Evolutionary conservation across 176 grass and related monocot species (phyloP).

Genomic region (Carex littledalei): DNA sequence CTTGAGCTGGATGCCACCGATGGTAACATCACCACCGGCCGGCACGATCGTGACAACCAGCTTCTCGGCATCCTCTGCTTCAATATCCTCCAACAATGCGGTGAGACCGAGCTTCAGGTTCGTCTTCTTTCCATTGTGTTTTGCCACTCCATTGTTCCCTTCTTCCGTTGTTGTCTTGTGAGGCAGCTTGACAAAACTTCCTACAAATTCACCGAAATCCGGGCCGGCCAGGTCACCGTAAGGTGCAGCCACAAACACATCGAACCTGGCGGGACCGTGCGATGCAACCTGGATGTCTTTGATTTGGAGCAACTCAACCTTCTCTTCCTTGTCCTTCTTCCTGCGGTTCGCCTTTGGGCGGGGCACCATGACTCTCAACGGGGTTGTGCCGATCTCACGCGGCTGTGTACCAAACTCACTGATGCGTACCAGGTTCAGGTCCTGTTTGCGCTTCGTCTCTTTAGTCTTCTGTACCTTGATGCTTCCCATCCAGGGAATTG

Average conservation of each 20-base stretch:
- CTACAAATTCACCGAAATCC: conserved; percentile 35
- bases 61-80: conserved; percentile 14
- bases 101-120: conserved; percentile 38
- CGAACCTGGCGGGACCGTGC: conserved; percentile 24
- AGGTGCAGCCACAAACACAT: conserved; percentile 21
- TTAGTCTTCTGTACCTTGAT: neutral
- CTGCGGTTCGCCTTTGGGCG: conserved; percentile 33
- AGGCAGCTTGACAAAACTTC: conserved; percentile 38
- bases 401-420: conserved; percentile 1
- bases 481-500: conserved; percentile 22
- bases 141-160: neutral
- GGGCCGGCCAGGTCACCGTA: conserved; percentile 31
- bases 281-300: conserved; percentile 11
- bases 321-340: conserved; percentile 26
- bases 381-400: neutral
- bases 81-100: conserved; percentile 34
- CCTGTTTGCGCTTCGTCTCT: neutral
- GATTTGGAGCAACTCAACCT: conserved; percentile 29
- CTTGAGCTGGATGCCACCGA: conserved; percentile 13
- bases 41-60: conserved; percentile 42
- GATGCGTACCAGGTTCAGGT: neutral
- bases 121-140: neutral
- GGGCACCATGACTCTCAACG: conserved; percentile 23
- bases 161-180: neutral
- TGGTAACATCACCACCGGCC: conserved; percentile 15